Evolutionary conservation across 352 stramenopile species (phyloP).

Genomic region (Globisporangium polare): DNA sequence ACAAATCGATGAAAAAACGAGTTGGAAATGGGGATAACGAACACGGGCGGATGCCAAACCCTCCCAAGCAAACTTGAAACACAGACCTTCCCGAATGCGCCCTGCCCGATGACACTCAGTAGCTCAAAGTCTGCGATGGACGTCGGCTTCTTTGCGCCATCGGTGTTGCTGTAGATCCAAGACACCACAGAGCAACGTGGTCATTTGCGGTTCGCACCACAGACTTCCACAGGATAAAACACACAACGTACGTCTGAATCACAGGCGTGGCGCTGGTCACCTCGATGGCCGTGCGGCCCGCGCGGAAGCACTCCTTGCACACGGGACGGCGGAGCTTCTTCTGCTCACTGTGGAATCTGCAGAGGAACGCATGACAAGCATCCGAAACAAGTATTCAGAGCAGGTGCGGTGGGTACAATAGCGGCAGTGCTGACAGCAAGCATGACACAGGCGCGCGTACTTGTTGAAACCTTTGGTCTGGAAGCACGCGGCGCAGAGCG

Average conservation of each 20-base stretch:
- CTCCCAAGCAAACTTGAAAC: neutral
- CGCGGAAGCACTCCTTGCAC: constrained; percentile 74
- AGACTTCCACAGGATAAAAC: neutral
- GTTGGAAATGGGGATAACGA: no score
- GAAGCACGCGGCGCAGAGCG: constrained; percentile 65
- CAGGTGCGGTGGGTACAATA: neutral
- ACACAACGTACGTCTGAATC: constrained; percentile 5
- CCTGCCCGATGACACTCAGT: constrained; percentile 94
- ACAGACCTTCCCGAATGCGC: constrained; percentile 65
- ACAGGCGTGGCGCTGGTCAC: constrained; percentile 7
- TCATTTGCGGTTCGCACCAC: neutral
- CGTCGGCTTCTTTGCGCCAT: constrained; percentile 35
- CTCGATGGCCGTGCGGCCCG: constrained; percentile 18
- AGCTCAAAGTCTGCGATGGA: constrained; percentile 95
- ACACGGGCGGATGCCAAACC: neutral
- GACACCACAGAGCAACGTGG: neutral
- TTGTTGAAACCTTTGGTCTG: constrained; percentile 80
- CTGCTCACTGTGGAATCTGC: constrained; percentile 60
- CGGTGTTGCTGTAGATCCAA: neutral
- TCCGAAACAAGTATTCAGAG: neutral
- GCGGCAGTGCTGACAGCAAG: neutral
- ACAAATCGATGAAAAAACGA: no score
- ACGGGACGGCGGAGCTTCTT: constrained; percentile 42
- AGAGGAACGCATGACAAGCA: neutral
- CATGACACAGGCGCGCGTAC: constrained; percentile 18